Conservation (phyloP, 768 basidiomycete species). For the Aureoboletus auriporus region DNA sequence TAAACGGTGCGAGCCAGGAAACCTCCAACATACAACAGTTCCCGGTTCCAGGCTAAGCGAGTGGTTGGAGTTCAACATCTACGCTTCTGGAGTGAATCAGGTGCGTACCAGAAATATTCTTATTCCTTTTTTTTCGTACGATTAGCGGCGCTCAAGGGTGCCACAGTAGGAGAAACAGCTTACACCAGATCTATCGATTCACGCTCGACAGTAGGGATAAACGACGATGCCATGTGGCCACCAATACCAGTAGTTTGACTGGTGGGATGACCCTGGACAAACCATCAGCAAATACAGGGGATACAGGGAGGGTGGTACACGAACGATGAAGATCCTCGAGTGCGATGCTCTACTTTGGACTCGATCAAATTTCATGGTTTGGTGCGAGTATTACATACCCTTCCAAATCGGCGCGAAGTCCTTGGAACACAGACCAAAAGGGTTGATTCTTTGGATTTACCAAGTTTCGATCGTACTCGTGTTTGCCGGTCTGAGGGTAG, state of each 20-base stretch:
- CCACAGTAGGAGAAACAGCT: background rate
- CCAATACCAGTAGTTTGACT: slow-evolving; percentile 9
- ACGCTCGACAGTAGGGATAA: slow-evolving; percentile 11
- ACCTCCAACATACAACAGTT: slow-evolving; percentile 81
- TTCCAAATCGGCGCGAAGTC: slow-evolving; percentile 8
- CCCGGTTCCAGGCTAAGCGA: slow-evolving; percentile 77
- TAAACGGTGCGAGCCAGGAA: slow-evolving; percentile 78
- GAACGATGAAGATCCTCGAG: slow-evolving; percentile 78
- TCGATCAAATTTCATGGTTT: slow-evolving; percentile 1
- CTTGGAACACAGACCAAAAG: background rate
- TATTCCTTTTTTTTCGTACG: background rate
- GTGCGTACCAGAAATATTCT: slow-evolving; percentile 50
- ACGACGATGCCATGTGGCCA: slow-evolving; percentile 8
- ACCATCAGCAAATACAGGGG: background rate
- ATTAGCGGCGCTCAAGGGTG: background rate
- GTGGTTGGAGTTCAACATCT: background rate
- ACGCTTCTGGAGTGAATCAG: no score
- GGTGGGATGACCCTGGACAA: slow-evolving; percentile 9
- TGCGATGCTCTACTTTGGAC: slow-evolving; percentile 45
- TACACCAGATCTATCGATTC: slow-evolving; percentile 11
- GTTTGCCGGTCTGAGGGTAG: slow-evolving; percentile 2
- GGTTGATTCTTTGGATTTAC: background rate
- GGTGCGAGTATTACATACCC: slow-evolving; percentile 4
- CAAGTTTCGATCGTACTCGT: background rate
- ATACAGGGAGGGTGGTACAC: slow-evolving; percentile 10